Percentiles rank a stretch among this genome's conserved stretches.
Evolutionary conservation across 768 basidiomycete genomes (phyloP).

Genomic region (Calocera viscosa): DNA sequence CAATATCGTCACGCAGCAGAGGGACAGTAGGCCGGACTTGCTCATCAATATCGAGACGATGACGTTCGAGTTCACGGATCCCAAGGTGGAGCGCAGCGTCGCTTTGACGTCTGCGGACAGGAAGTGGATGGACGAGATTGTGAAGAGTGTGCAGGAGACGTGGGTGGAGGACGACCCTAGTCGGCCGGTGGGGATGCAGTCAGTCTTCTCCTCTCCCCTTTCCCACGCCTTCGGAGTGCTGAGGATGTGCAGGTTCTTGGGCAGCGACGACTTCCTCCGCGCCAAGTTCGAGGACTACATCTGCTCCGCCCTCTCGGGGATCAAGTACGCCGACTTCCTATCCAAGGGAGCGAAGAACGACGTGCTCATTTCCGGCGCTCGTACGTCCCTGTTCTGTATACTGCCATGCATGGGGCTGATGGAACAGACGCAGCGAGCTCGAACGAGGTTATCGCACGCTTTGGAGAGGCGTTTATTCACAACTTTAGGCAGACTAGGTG

Average conservation of each 20-base stretch:
- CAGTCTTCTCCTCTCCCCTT: conserved; percentile 23
- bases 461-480: conserved; percentile 75
- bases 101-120: conserved; percentile 83
- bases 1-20: conserved; percentile 84
- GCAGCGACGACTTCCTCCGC: conserved; percentile 89
- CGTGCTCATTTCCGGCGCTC: conserved; percentile 31
- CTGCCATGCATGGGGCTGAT: background rate
- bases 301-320: conserved; percentile 68
- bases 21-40: conserved; percentile 63
- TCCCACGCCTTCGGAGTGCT: background rate
- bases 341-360: conserved; percentile 46
- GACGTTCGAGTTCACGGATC: conserved; percentile 74
- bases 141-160: conserved; percentile 69
- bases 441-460: conserved; percentile 42
- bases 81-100: conserved; percentile 61
- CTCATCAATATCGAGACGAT: conserved; percentile 84
- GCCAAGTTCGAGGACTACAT: conserved; percentile 95
- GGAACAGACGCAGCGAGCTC: background rate
- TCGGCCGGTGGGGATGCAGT: conserved; percentile 51
- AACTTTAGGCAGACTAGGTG: conserved; percentile 83
- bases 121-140: conserved; percentile 95
- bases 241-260: conserved; percentile 57
- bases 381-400: conserved; percentile 6
- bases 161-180: conserved; percentile 58
- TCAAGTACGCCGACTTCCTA: conserved; percentile 83